phyloP scores from a whole-genome alignment of 208 protist species.

The Porcisia deanei region DNA sequence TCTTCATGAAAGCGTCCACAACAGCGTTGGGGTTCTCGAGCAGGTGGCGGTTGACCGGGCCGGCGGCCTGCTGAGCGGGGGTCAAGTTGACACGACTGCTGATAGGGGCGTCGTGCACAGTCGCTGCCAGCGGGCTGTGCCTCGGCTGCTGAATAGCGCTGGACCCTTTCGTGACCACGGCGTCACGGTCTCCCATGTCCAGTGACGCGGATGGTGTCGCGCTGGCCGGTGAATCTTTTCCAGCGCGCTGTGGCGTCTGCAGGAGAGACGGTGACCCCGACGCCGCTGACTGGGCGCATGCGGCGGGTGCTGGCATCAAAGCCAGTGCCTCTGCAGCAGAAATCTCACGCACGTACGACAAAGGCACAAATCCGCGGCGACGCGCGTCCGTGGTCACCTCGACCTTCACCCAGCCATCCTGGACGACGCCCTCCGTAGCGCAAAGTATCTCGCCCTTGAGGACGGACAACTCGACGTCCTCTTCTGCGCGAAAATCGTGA shows the following conservation, averaged over 20 bases:
- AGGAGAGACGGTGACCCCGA: background rate
- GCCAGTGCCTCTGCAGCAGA: slow-evolving; percentile 15
- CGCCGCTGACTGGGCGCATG: background rate
- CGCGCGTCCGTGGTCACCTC: slow-evolving; percentile 33
- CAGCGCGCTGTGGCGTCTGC: background rate
- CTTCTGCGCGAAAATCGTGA: slow-evolving; percentile 76
- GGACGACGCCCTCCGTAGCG: slow-evolving; percentile 41
- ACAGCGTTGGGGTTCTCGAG: slow-evolving; percentile 60
- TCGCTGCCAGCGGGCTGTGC: slow-evolving; percentile 10
- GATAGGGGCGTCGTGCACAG: background rate
- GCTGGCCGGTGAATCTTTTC: background rate
- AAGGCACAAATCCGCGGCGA: slow-evolving; percentile 76
- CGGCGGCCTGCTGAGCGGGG: slow-evolving; percentile 26
- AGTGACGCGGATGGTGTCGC: slow-evolving; percentile 13
- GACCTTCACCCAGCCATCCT: slow-evolving; percentile 87
- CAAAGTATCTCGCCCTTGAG: slow-evolving; percentile 63
- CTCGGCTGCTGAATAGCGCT: slow-evolving; percentile 9
- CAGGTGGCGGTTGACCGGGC: slow-evolving; percentile 32
- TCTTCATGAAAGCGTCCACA: slow-evolving; percentile 81
- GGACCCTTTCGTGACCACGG: background rate
- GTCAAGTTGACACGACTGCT: slow-evolving; percentile 5
- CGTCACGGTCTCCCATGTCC: slow-evolving; percentile 12
- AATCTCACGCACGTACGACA: slow-evolving; percentile 68
- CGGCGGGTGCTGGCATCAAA: background rate
- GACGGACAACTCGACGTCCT: slow-evolving; percentile 76